These are phyloP conservation scores for Pneumocystis jirovecii DNA, from an alignment of 1,139 yeast species.

Conservation along the genomic window DNA sequence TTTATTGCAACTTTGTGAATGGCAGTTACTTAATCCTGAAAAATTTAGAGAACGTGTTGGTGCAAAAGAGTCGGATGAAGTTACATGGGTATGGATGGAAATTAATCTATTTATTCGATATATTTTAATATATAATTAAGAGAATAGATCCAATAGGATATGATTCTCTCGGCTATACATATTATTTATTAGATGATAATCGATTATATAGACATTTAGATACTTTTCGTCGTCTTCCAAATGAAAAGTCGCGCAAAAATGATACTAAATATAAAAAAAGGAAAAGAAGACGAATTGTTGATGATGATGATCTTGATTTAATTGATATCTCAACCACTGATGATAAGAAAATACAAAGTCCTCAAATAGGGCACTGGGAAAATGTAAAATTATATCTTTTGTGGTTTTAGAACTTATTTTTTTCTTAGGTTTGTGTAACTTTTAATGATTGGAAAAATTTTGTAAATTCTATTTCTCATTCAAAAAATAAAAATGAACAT, in stretches of 20 bases:
- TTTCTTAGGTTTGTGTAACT: constrained; percentile 22
- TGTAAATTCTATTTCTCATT: constrained; percentile 15
- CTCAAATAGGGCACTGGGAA: constrained; percentile 6
- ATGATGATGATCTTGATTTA: constrained; percentile 8
- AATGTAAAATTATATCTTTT: constrained; percentile 1
- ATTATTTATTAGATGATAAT: constrained; percentile 25
- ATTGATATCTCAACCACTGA: not conserved
- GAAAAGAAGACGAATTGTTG: constrained; percentile 2
- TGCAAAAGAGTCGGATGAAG: constrained; percentile 14
- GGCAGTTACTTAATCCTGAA: constrained; percentile 13
- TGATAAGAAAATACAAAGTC: constrained; percentile 6
- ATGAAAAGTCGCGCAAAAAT: not conserved
- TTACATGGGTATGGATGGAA: constrained; percentile 11
- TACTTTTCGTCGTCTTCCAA: constrained; percentile 13
- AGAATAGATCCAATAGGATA: constrained; percentile 25
- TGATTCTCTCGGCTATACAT: constrained; percentile 21
- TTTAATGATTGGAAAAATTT: constrained; percentile 22
- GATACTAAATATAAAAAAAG: constrained; percentile 2
- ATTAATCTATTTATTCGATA: constrained; percentile 1
- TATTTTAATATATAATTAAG: constrained; percentile 3
- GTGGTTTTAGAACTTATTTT: not conserved
- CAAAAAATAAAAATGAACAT: constrained; percentile 8
- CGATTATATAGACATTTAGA: constrained; percentile 21
- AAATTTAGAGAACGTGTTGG: constrained; percentile 16
- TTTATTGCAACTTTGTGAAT: constrained; percentile 12